These are phyloP conservation scores for Xylogone sp. DNA, from an alignment of 2,329 filamentous ascomycete genomes.

Conservation along the genomic window DNA sequence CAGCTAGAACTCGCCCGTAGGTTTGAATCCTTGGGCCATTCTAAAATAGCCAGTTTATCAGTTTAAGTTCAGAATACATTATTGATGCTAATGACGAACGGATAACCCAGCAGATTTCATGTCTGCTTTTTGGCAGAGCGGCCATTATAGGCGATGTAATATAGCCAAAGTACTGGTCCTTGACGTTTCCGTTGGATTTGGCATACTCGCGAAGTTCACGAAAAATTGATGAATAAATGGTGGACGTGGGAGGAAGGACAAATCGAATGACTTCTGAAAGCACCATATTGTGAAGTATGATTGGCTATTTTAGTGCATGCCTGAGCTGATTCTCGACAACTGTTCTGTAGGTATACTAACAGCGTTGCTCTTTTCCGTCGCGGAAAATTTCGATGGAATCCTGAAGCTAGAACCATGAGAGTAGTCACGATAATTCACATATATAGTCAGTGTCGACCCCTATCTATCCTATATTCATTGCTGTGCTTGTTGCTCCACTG, in stretches of 20 bases:
- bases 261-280: constrained; percentile 4
- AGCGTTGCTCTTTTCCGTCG: no score
- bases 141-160: neutral
- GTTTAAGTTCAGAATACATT: neutral
- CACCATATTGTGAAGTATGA: neutral
- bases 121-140: neutral
- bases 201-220: constrained; percentile 1
- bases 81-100: neutral
- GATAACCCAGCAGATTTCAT: constrained; percentile 7
- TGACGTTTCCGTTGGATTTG: neutral
- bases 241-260: neutral
- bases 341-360: no score
- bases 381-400: no score
- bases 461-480: no score
- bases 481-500: no score
- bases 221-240: neutral
- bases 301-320: no score
- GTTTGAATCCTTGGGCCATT: neutral
- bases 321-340: no score
- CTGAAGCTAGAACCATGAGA: no score
- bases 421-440: no score
- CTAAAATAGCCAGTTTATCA: neutral
- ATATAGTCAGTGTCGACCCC: no score
- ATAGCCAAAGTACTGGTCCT: constrained; percentile 2
- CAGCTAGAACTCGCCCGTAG: neutral